Conservation (phyloP, 2,329 filamentous ascomycete genomes). For the Epichloe hybrida region DNA sequence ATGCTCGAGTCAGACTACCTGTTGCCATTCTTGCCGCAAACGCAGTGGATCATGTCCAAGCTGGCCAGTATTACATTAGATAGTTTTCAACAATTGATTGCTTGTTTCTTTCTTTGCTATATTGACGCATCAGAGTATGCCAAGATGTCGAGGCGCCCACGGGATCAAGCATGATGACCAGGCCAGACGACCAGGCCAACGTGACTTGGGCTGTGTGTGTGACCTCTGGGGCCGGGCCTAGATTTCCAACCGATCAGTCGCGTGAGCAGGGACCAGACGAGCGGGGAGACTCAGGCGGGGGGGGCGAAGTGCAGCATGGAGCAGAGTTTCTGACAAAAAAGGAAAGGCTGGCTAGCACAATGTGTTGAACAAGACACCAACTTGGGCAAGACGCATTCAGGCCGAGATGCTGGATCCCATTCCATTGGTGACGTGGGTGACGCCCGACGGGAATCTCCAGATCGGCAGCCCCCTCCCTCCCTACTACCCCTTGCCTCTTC, state of each 20-base stretch:
- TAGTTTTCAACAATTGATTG: conserved; percentile 6
- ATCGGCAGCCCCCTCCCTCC: not conserved
- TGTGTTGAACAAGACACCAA: no score
- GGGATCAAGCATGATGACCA: no score
- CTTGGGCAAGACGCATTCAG: no score
- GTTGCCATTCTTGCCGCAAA: not conserved
- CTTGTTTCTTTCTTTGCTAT: conserved; percentile 4
- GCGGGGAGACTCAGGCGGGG: not conserved
- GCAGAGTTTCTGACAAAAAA: no score
- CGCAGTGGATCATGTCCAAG: not conserved
- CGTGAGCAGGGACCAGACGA: not conserved
- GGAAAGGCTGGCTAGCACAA: no score
- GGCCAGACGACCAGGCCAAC: not conserved
- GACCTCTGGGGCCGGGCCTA: not conserved
- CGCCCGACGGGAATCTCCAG: not conserved
- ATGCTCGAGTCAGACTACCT: no score
- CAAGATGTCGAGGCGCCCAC: not conserved
- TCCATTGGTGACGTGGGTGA: not conserved
- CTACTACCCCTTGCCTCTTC: not conserved
- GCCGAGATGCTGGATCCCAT: not conserved
- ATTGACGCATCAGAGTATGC: not conserved
- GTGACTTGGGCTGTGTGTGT: not conserved
- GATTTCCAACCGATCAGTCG: not conserved
- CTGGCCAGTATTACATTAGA: conserved; percentile 3
- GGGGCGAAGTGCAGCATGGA: no score